These are phyloP conservation scores for Rhizopogon roseolus DNA, from an alignment of 768 basidiomycete genomes.

Conservation along the genomic window DNA sequence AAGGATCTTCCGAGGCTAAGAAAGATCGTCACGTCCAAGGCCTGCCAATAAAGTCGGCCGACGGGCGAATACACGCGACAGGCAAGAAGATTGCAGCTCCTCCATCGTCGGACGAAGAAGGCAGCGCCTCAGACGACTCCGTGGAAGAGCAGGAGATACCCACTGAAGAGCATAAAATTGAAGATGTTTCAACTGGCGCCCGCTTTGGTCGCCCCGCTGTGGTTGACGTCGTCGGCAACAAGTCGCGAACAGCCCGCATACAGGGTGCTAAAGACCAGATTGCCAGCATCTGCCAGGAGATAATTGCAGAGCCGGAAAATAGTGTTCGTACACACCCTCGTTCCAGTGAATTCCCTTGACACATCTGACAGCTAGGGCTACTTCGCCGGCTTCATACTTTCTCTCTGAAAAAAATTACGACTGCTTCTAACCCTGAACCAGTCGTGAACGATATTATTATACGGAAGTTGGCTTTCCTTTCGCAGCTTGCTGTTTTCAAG, in stretches of 20 bases:
- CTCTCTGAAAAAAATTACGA: slow-evolving; percentile 69
- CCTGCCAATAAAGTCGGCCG: slow-evolving; percentile 82
- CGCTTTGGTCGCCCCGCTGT: slow-evolving; percentile 86
- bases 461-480: slow-evolving; percentile 83
- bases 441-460: slow-evolving; percentile 77
- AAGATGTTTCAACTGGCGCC: slow-evolving; percentile 78
- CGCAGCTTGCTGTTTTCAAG: slow-evolving; percentile 91
- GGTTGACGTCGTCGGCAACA: slow-evolving; percentile 60
- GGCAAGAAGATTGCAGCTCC: slow-evolving; percentile 26
- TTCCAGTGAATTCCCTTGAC: slow-evolving; percentile 4
- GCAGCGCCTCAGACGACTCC: slow-evolving; percentile 30
- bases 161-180: slow-evolving; percentile 32
- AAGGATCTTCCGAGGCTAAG: slow-evolving; percentile 39
- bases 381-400: slow-evolving; percentile 87
- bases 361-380: slow-evolving; percentile 64
- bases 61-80: slow-evolving; percentile 70
- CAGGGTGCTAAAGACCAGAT: slow-evolving; percentile 90
- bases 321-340: slow-evolving; percentile 52
- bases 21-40: slow-evolving; percentile 50
- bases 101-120: slow-evolving; percentile 22
- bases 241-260: slow-evolving; percentile 61
- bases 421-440: slow-evolving; percentile 63
- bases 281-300: slow-evolving; percentile 89
- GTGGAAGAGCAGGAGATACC: slow-evolving; percentile 25
- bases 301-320: slow-evolving; percentile 92